Percentiles rank a stretch among this genome's conserved stretches.
Evolutionary conservation across 2,329 filamentous ascomycete species (phyloP).

Genomic region (Fusarium metavorans): DNA sequence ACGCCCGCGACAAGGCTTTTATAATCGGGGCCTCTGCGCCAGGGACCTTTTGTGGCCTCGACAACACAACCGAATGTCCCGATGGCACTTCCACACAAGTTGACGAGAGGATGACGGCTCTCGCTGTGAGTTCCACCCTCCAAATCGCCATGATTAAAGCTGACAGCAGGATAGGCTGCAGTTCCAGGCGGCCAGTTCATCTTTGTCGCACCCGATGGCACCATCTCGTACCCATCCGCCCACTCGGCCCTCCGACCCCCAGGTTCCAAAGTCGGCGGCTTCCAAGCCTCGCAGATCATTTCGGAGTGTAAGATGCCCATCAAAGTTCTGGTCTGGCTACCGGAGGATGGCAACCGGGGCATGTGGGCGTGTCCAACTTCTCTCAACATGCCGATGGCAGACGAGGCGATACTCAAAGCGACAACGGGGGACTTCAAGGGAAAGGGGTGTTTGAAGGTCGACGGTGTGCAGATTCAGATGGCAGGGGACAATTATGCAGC

Average conservation of each 20-base stretch:
- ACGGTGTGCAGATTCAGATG: slow-evolving; percentile 48
- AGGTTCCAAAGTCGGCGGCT: slow-evolving; percentile 63
- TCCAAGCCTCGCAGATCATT: slow-evolving; percentile 50
- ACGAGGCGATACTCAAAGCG: slow-evolving; percentile 43
- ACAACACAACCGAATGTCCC: slow-evolving; percentile 39
- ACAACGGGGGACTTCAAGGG: slow-evolving; percentile 38
- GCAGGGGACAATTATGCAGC: slow-evolving; percentile 47
- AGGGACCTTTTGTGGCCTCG: slow-evolving; percentile 43
- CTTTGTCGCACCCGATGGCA: slow-evolving; percentile 67
- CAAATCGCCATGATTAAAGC: no score
- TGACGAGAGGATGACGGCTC: slow-evolving; percentile 43
- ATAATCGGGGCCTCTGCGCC: slow-evolving; percentile 44
- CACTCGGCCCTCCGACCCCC: slow-evolving; percentile 65
- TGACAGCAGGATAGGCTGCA: slow-evolving; percentile 50
- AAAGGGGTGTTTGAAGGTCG: slow-evolving; percentile 48
- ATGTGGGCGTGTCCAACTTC: slow-evolving; percentile 46
- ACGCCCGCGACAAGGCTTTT: slow-evolving; percentile 44
- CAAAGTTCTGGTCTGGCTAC: slow-evolving; percentile 43
- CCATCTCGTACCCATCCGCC: slow-evolving; percentile 66
- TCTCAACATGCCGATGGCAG: slow-evolving; percentile 16
- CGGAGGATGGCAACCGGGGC: slow-evolving; percentile 29
- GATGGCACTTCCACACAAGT: slow-evolving; percentile 45
- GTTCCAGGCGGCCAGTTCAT: slow-evolving; percentile 74
- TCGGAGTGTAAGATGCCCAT: slow-evolving; percentile 38
- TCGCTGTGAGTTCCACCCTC: slow-evolving; percentile 38